Percentiles rank a stretch among this genome's conserved stretches.
phyloP scores from a whole-genome alignment of 2,329 filamentous ascomycete species.

The Trichoderma asperellum region DNA sequence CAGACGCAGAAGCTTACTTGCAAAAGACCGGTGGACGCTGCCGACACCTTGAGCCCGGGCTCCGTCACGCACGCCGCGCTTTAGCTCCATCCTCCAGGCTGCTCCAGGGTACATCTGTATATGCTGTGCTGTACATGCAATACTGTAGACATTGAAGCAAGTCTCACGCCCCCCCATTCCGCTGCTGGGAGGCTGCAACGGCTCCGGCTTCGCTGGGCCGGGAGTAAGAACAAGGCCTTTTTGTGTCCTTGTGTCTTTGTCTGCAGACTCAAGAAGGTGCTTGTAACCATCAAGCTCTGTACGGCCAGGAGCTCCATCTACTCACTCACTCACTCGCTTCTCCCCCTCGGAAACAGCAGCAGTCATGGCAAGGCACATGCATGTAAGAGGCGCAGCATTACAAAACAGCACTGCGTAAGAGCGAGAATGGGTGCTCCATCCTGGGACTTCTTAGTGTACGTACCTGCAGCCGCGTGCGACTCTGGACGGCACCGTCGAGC shows the following conservation, averaged over 20 bases:
- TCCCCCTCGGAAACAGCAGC: too few relatives aligned
- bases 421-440: background rate
- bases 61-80: background rate
- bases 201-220: background rate
- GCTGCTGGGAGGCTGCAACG: background rate
- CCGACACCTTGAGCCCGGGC: background rate
- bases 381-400: background rate
- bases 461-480: constrained; percentile 8
- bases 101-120: background rate
- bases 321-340: too few relatives aligned
- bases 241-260: background rate
- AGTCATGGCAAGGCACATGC: too few relatives aligned
- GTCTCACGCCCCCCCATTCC: background rate
- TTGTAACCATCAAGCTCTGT: too few relatives aligned
- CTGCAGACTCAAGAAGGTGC: background rate
- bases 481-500: background rate
- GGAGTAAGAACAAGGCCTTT: background rate
- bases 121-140: too few relatives aligned
- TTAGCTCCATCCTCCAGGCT: background rate
- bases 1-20: background rate
- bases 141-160: background rate
- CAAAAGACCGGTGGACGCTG: background rate
- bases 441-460: background rate
- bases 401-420: background rate
- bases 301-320: too few relatives aligned